These are phyloP conservation scores for Pichia sp. DNA, from an alignment of 1,139 yeast species.

Conservation along the genomic window DNA sequence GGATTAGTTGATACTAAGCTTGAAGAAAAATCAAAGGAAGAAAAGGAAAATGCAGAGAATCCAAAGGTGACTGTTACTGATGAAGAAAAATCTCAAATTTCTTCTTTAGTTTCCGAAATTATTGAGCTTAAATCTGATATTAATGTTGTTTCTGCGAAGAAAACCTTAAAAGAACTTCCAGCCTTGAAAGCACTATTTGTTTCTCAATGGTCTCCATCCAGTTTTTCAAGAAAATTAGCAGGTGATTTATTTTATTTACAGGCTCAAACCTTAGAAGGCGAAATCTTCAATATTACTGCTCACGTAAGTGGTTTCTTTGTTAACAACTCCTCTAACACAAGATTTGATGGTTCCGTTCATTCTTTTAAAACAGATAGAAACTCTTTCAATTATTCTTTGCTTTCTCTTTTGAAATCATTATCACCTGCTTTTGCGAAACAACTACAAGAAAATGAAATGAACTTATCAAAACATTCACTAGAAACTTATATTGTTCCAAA, in stretches of 20 bases:
- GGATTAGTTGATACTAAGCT: conserved; percentile 28
- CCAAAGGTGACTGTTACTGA: conserved; percentile 24
- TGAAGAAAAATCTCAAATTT: conserved; percentile 29
- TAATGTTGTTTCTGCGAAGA: conserved; percentile 21
- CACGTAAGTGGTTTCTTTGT: conserved; percentile 73
- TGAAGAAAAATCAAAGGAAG: conserved; percentile 4
- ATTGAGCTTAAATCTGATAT: conserved; percentile 11
- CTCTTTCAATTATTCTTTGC: conserved; percentile 42
- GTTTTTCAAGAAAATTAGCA: conserved; percentile 42
- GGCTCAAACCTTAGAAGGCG: conserved; percentile 74
- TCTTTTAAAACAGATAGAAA: conserved; percentile 26
- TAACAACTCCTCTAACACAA: conserved; percentile 57
- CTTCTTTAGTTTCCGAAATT: conserved; percentile 21
- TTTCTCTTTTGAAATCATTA: conserved; percentile 45
- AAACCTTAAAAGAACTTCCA: conserved; percentile 30
- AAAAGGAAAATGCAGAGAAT: conserved; percentile 14
- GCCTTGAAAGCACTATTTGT: conserved; percentile 51
- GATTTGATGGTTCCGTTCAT: conserved; percentile 34
- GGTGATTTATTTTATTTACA: conserved; percentile 81
- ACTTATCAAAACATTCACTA: conserved; percentile 42
- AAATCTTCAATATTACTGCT: conserved; percentile 70
- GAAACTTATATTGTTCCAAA: conserved; percentile 58
- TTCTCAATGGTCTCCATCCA: conserved; percentile 83
- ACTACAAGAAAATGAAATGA: conserved; percentile 33
- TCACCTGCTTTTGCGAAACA: conserved; percentile 45